Base-by-base conservation (phyloP, 192 early-diverging fungal genomes). In the Gaertneriomyces sp. region DNA sequence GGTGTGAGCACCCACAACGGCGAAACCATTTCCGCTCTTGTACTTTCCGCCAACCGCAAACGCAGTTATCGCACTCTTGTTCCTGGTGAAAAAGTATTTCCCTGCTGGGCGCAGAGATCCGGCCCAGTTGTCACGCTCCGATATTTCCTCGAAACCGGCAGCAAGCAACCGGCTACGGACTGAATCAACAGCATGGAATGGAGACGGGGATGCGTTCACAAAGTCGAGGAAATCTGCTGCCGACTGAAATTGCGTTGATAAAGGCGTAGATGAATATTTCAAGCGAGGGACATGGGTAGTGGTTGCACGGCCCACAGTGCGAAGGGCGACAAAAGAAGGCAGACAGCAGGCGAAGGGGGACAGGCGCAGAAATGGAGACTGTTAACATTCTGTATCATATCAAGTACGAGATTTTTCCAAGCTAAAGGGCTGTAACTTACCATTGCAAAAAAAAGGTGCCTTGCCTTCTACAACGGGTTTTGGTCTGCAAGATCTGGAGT, bases 41-140 rank as follows among this genome's bases (percentile, higher is more conserved):
- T 76, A 79, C 12, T 59, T 61, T 1, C 92, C 91, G 61, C 96
- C 96, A 40, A 98, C 89, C 11, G 89, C 89, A 84, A 98, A 98
- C 4, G 95, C 94, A 55, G 96, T 85, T 12, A 70, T 63, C 14
- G 45, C 54, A 33, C 85, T 88, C 45, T 81, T 84, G 79, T 98
- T 98, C 64, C 97, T 86, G 19, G 95, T 99, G 71, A 97, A 98
- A 64, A 89, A 99, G 84, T 99, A 99, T 54, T 91, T 89, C 51
- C 95, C 94, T 66, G 85, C 86, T 44, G 79, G 83, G 71, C 85
- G 76, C 58, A 98, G 70, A 16, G 71, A 73, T 45, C 82, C 84
- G 14, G 68, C 66, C 93, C 94, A 98, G 75, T 74, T 85, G 63
- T 92, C 89, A 68, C 87, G 87, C 71, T 99, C 97, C 67, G 87